phyloP scores from a whole-genome alignment of 1,284 basidiomycete species.

The Golubevia sp. region DNA sequence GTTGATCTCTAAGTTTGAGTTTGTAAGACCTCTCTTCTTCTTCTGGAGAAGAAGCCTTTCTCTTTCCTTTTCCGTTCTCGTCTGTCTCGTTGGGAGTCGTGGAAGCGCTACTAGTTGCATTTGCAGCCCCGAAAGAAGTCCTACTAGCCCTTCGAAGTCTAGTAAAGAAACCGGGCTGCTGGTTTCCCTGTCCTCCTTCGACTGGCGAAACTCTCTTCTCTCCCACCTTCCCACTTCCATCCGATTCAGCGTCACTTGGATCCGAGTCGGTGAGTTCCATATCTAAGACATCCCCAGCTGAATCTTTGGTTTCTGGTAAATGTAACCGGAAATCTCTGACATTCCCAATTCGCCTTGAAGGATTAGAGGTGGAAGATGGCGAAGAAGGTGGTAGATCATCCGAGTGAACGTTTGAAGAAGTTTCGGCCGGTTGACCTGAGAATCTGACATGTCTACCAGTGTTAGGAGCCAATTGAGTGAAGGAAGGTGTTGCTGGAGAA shows the following conservation, averaged over 20 bases:
- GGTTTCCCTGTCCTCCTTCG: background rate
- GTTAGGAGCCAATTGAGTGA: no score
- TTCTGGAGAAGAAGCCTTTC: conserved; percentile 2
- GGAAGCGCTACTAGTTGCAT: background rate
- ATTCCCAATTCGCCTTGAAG: background rate
- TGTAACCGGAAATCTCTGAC: background rate
- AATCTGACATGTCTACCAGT: no score
- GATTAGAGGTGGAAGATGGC: background rate
- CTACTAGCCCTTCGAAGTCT: conserved; percentile 11
- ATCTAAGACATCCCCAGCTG: background rate
- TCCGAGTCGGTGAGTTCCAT: background rate
- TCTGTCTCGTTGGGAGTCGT: background rate
- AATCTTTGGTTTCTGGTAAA: background rate
- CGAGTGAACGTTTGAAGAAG: no score
- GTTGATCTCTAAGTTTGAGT: background rate
- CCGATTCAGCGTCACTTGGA: conserved; percentile 16
- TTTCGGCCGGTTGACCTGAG: background rate
- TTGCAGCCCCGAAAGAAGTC: background rate
- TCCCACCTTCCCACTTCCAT: conserved; percentile 35
- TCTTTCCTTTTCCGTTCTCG: background rate
- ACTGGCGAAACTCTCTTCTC: conserved; percentile 12
- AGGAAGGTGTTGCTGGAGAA: no score
- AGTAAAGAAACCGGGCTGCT: conserved; percentile 15
- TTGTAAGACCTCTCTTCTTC: background rate
- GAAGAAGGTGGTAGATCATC: no score